These are phyloP conservation scores for Fraxinus americana DNA, from an alignment of 257 asterid species.

Conservation along the genomic window DNA sequence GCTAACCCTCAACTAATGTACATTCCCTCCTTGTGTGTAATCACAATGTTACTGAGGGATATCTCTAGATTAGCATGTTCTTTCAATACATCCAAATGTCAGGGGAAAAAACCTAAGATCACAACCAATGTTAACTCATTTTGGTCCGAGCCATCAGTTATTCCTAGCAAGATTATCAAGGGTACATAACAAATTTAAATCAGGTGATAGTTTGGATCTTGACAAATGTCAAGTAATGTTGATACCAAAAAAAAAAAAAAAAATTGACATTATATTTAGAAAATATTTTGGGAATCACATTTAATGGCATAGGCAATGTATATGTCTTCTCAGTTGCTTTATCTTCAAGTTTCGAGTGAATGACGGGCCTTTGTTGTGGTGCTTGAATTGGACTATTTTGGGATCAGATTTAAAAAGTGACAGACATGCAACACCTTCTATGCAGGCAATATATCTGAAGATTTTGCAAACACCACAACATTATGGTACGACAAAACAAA, in stretches of 20 bases:
- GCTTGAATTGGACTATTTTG: neutral
- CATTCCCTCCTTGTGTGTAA: neutral
- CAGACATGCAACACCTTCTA: neutral
- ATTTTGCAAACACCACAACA: neutral
- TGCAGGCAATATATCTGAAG: neutral
- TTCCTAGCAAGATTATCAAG: neutral
- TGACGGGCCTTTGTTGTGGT: neutral
- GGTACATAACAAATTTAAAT: neutral
- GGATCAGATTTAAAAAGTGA: neutral
- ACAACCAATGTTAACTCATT: neutral
- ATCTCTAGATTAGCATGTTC: neutral
- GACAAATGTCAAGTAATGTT: neutral
- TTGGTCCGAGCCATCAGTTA: neutral
- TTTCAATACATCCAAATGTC: neutral
- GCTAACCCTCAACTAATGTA: neutral
- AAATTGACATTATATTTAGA: neutral
- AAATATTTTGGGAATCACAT: neutral
- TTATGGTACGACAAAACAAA: neutral
- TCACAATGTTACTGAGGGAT: neutral
- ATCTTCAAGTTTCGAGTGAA: conserved; percentile 7
- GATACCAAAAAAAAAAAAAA: too few species aligned
- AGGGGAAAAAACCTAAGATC: neutral
- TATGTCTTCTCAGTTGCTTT: neutral
- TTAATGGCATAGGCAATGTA: neutral
- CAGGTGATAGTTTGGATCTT: neutral